Evolutionary conservation across 805 yeast genomes (phyloP).

Genomic region (Wickerhamomyces hampshirensis): DNA sequence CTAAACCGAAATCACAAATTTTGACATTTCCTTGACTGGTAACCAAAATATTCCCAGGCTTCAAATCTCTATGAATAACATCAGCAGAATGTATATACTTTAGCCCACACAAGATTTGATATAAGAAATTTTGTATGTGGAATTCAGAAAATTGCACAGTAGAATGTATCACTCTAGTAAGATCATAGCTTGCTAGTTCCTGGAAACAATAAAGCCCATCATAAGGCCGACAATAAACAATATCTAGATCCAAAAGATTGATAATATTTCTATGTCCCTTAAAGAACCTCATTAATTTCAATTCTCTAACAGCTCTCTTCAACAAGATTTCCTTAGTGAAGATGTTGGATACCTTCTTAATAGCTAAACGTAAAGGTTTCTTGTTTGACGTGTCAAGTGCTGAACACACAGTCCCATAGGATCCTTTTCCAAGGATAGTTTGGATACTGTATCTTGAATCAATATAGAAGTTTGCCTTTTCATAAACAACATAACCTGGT

Average conservation of each 20-base stretch:
- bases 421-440: slow-evolving; percentile 70
- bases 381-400: slow-evolving; percentile 49
- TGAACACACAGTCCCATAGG: slow-evolving; percentile 82
- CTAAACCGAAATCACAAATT: slow-evolving; percentile 92
- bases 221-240: slow-evolving; percentile 59
- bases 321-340: slow-evolving; percentile 62
- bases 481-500: slow-evolving; percentile 34
- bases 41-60: slow-evolving; percentile 85
- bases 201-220: slow-evolving; percentile 89
- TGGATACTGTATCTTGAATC: slow-evolving; percentile 56
- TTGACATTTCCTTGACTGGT: slow-evolving; percentile 70
- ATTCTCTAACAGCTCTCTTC: slow-evolving; percentile 79
- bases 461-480: slow-evolving; percentile 55
- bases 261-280: slow-evolving; percentile 85
- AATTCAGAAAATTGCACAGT: slow-evolving; percentile 75
- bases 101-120: slow-evolving; percentile 81
- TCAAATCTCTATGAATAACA: slow-evolving; percentile 87
- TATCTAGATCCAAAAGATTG: slow-evolving; percentile 66
- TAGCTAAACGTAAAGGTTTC: slow-evolving; percentile 47
- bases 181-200: slow-evolving; percentile 77
- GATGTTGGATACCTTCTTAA: slow-evolving; percentile 74
- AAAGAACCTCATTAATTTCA: slow-evolving; percentile 74
- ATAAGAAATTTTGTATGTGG: slow-evolving; percentile 70
- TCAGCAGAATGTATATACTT: slow-evolving; percentile 90
- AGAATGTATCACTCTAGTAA: slow-evolving; percentile 76